Evolutionary conservation across 352 stramenopile species (phyloP).

Genomic region (Phytophthora kernoviae): DNA sequence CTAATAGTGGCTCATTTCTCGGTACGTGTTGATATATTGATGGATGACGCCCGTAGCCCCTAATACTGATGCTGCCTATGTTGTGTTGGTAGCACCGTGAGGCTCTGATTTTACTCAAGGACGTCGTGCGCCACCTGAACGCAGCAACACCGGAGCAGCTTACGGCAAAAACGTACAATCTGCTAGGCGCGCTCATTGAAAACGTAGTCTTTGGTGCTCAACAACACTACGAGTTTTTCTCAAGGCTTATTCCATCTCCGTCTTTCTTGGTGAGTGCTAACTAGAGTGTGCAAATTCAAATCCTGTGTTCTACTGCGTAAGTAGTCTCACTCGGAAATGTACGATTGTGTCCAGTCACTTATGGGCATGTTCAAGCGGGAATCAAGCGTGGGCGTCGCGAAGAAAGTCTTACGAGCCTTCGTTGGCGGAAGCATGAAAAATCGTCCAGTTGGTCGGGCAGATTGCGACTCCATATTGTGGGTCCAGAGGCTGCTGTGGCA

Average conservation of each 20-base stretch:
- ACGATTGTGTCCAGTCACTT: conserved; percentile 41
- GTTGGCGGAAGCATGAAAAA: conserved; percentile 43
- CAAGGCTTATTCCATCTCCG: conserved; percentile 70
- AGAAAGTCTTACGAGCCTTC: conserved; percentile 85
- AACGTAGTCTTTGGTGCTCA: conserved; percentile 80
- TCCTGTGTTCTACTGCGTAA: too few relatives aligned
- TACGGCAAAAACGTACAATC: conserved; percentile 66
- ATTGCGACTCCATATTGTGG: conserved; percentile 68
- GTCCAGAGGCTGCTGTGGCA: conserved; percentile 75
- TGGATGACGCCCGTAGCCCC: neutral
- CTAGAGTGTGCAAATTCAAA: too few relatives aligned
- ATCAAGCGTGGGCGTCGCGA: conserved; percentile 79
- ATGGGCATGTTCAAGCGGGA: conserved; percentile 89
- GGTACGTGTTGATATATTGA: conserved; percentile 24
- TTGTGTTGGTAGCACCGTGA: conserved; percentile 56
- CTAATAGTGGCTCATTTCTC: conserved; percentile 86
- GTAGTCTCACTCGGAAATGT: neutral
- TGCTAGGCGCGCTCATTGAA: conserved; percentile 75
- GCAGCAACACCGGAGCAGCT: conserved; percentile 58
- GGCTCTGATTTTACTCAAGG: conserved; percentile 82
- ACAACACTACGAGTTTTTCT: conserved; percentile 72
- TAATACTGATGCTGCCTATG: conserved; percentile 12
- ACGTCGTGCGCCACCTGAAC: conserved; percentile 86
- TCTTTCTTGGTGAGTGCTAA: conserved; percentile 64
- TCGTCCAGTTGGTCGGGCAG: conserved; percentile 22